phyloP scores from a whole-genome alignment of 2,329 filamentous ascomycete genomes.

The Fusarium vanettenii region DNA sequence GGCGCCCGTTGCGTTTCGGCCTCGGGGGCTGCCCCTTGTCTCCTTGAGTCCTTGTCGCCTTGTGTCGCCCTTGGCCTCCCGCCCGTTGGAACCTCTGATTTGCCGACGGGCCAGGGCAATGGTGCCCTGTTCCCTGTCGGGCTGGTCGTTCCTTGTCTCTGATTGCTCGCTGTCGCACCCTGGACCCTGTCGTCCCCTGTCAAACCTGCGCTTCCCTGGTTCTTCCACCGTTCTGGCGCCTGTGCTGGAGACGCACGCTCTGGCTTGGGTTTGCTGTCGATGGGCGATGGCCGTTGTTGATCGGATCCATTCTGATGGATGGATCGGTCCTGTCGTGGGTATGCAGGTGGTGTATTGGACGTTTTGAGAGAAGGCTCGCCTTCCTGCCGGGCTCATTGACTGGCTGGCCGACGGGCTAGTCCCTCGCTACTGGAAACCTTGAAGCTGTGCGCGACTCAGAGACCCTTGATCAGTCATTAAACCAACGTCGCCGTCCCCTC shows the following conservation, averaged over 20 bases:
- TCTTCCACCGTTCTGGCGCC: constrained; percentile 37
- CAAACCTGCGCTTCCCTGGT: constrained; percentile 35
- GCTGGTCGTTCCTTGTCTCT: constrained; percentile 30
- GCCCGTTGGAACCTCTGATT: constrained; percentile 19
- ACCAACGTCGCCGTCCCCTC: not conserved
- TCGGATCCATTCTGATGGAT: constrained; percentile 26
- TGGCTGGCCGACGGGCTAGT: not conserved
- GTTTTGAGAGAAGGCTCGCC: not conserved
- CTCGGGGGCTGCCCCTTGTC: constrained; percentile 8
- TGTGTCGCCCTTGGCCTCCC: not conserved
- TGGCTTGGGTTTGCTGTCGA: constrained; percentile 1
- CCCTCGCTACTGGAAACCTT: not conserved
- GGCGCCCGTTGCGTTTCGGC: constrained; percentile 39
- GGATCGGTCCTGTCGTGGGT: not conserved
- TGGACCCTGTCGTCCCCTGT: constrained; percentile 16
- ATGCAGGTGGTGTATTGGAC: not conserved
- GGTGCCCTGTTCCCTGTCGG: constrained; percentile 17
- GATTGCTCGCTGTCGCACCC: not conserved
- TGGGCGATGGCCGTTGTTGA: constrained; percentile 30
- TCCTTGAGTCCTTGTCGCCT: not conserved
- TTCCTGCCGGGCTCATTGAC: not conserved
- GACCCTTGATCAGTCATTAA: not conserved
- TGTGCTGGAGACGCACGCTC: constrained; percentile 23
- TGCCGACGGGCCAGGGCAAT: constrained; percentile 5
- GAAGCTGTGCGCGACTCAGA: constrained; percentile 25